Evolutionary conservation across 768 basidiomycete genomes (phyloP), one percentile per base, ranked within the genome.

Genomic region (Russula compacta): DNA sequence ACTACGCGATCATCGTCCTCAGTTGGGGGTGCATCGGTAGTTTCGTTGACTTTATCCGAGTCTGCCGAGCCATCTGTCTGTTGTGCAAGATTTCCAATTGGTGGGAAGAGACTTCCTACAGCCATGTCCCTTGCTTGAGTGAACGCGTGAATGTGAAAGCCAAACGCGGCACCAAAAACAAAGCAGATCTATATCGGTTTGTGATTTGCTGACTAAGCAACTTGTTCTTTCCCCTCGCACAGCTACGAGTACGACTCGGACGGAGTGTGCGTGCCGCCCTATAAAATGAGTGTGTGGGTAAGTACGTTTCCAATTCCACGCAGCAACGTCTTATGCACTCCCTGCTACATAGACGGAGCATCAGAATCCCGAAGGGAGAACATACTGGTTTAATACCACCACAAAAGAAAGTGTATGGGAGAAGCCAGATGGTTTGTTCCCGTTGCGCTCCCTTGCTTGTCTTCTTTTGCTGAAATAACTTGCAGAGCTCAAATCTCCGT

Each of bases 401-500:
- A 90, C 88, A 4, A 84, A 87, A 68, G 89, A 92, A 68, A 95
- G 93, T 70, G 92, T 95, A 55, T 98, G 95, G 95, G 95, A 98
- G 75, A 99, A 98, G 71, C 97, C 97, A 61, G 91, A 95, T 72
- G 90, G 89, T 89, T 67, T 67, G 80, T 68, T n/a, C 19, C 14
- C 17, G 36, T 53, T 33, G 47, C 35, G 2, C 19, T 48, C 38
- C 38, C 53, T 14, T 42, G 12, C 39, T 52, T 29, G 15, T 40
- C 35, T 24, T 24, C 15, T 17, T 35, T 40, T 48, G 15, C 21
- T 58, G 36, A 61, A 10, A 21, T 12, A 49, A n/a, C 36, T 39
- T 39, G 47, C 56, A 38, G 44, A 55, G 24, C 78, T 98, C 53
- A 97, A 95, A 74, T 86, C 90, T 0, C 89, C 93, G 2, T 92